phyloP scores from a whole-genome alignment of 164 flowering plant genomes.

The Berberis vulgaris region DNA sequence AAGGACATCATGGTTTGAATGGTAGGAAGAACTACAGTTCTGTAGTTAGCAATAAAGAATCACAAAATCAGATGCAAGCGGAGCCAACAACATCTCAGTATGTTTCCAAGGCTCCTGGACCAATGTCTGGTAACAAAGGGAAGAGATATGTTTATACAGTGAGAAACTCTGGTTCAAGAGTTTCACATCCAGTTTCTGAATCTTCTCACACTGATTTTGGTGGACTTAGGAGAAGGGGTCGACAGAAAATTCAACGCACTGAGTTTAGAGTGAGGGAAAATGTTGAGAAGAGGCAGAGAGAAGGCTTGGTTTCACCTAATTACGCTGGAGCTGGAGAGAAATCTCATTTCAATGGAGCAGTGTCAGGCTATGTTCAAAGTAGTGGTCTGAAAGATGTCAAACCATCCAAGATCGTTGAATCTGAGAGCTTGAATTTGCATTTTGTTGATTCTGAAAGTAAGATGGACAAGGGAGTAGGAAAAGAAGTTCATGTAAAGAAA shows the following conservation, averaged over 20 bases:
- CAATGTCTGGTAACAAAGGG: conserved; percentile 37
- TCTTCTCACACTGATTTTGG: conserved; percentile 27
- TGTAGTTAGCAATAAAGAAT: conserved; percentile 18
- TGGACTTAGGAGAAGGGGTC: conserved; percentile 58
- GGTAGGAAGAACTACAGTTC: conserved; percentile 18
- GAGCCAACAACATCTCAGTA: conserved; percentile 20
- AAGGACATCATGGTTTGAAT: conserved; percentile 16
- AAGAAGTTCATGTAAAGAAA: conserved; percentile 27
- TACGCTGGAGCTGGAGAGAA: conserved; percentile 30
- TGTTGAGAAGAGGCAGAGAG: conserved; percentile 41
- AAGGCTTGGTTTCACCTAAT: conserved; percentile 21
- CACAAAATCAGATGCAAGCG: conserved; percentile 23
- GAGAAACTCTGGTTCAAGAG: conserved; percentile 40
- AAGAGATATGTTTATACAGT: conserved; percentile 39
- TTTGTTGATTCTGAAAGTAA: conserved; percentile 32
- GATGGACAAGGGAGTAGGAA: conserved; percentile 30
- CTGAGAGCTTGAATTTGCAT: conserved; percentile 26
- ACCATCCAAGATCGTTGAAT: conserved; percentile 27
- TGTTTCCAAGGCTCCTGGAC: conserved; percentile 31
- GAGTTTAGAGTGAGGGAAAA: conserved; percentile 71
- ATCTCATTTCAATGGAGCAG: conserved; percentile 30
- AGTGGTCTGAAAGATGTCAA: conserved; percentile 31
- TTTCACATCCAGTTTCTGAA: conserved; percentile 31
- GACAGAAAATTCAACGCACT: conserved; percentile 39
- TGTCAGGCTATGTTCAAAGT: conserved; percentile 25